A percentile compares a stretch with the other conserved stretches of the same genome.
Conservation (phyloP, 2,329 filamentous ascomycete genomes). For the Cordyceps tenuipes region DNA sequence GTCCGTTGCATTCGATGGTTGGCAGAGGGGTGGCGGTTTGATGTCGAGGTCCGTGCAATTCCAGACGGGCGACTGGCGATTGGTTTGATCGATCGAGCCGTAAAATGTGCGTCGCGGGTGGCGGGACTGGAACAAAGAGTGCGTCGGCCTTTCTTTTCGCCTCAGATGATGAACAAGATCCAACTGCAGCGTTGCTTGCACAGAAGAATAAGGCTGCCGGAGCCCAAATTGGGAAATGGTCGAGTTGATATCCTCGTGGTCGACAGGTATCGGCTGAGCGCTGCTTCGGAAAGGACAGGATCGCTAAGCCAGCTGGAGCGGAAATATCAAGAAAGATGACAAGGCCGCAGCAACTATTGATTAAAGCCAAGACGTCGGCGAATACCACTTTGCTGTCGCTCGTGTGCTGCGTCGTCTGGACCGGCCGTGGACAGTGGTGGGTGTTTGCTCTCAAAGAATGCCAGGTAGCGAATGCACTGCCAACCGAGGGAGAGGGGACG, state of each 20-base stretch:
- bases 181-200: not conserved
- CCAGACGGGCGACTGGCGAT: not conserved
- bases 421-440: constrained; percentile 7
- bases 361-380: constrained; percentile 2
- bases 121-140: not conserved
- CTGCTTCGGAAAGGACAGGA: constrained; percentile 7
- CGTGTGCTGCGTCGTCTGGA: constrained; percentile 3
- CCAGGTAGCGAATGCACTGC: constrained; percentile 1
- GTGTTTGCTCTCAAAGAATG: not conserved
- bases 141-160: not conserved
- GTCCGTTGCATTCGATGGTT: constrained; percentile 1
- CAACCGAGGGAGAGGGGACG: not conserved
- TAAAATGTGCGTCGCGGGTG: not conserved
- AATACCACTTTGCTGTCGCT: not conserved
- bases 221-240: not conserved
- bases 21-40: not conserved
- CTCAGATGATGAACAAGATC: not conserved
- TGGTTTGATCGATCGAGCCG: not conserved
- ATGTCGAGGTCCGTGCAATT: not conserved
- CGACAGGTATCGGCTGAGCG: not conserved
- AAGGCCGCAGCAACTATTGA: not conserved
- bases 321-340: not conserved
- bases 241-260: constrained; percentile 5
- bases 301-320: constrained; percentile 9
- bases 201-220: not conserved